Evolutionary conservation across 306 rosid genomes (phyloP), one percentile per base, ranked within the genome.

Genomic region (Erythrophleum fordii): DNA sequence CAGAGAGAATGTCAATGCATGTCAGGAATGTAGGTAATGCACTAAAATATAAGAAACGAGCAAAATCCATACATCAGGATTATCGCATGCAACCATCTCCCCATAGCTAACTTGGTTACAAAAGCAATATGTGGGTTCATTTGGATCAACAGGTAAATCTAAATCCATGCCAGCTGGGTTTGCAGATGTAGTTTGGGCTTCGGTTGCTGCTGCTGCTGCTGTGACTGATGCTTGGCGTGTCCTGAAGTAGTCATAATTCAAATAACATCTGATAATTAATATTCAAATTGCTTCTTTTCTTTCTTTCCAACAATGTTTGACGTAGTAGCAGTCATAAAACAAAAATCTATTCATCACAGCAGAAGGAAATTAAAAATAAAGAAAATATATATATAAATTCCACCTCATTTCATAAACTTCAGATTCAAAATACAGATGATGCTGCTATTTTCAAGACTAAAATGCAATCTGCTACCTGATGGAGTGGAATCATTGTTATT

Each of bases 61-160:
- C n/a, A 72, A 10, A 72, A 49, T 55, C 77, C 87, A 61, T 86
- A 86, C 89, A 70, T 69, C 82, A 34, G 85, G 83, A 78, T 83
- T 80, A 77, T 86, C 89, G 0, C 89, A 86, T 68, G 87, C 89
- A 73, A 86, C 89, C 89, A 83, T 86, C 49, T 81, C 85, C 69
- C 89, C 89, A 55, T 77, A 86, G 85, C 89, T 86, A 77, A 86
- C 89, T 86, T 86, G 89, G 81, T 83, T 83, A 79, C 89, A 86
- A 69, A 83, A 83, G 85, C 89, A 86, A 80, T 86, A 86, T 77
- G 87, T 86, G 51, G 89, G 89, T 55, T 86, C 89, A 69, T 83
- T 86, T 61, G 89, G 89, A 83, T 86, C 87, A 69, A 86, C 83
- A 4, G 89, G 89, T 62, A 86, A 52, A 73, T 86, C 89, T 74